Evolutionary conservation across 148 eudicot genomes (phyloP).

Genomic region (Rhododendron henanense): DNA sequence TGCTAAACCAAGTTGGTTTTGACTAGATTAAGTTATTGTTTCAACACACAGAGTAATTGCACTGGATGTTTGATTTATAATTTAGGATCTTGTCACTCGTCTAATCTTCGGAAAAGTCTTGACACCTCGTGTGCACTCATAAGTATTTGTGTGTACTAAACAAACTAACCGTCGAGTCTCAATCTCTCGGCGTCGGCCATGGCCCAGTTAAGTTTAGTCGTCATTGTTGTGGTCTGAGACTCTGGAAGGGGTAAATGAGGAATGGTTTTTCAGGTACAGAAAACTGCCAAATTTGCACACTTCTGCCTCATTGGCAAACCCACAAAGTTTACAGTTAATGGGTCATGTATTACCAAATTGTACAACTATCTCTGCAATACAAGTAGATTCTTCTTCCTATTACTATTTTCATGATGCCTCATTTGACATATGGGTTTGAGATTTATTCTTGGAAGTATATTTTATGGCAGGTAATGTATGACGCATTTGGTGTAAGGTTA

Average conservation of each 20-base stretch:
- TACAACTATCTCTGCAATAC: not conserved
- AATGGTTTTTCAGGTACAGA: not conserved
- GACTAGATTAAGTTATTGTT: not conserved
- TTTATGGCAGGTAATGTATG: conserved; percentile 92
- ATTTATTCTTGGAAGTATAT: conserved; percentile 8
- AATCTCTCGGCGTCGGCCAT: not conserved
- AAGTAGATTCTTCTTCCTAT: not conserved
- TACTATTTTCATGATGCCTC: not conserved
- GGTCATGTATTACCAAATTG: not conserved
- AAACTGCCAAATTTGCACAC: not conserved
- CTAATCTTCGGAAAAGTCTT: not conserved
- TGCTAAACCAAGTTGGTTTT: not conserved
- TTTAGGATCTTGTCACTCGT: not conserved
- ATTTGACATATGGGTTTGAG: not conserved
- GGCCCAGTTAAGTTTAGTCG: not conserved
- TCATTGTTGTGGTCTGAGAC: not conserved
- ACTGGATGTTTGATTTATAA: not conserved
- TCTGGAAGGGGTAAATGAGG: not conserved
- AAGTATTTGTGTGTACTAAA: not conserved
- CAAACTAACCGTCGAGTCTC: not conserved
- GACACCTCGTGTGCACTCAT: not conserved
- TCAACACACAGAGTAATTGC: not conserved
- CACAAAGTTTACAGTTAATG: not conserved
- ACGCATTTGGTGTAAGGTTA: conserved; percentile 90
- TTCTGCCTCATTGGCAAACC: not conserved